Base-by-base conservation (phyloP, 1,139 yeast species). In the Pneumocystis canis region DNA sequence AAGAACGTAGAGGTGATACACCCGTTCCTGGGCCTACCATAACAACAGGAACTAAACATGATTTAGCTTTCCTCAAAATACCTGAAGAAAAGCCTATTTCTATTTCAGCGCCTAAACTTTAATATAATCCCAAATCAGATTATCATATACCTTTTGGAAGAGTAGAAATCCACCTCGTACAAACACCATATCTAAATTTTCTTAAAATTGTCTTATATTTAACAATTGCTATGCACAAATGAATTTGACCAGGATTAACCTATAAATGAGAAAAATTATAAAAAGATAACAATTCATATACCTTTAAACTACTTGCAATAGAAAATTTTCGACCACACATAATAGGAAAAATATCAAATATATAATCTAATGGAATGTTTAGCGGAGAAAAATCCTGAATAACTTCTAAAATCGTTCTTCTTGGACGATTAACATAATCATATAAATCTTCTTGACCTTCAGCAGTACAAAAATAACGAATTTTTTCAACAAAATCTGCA, bases 21-120 rank as follows among this genome's bases (percentile, higher is more conserved):
- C 98, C 98, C 6, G 98, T 92, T 67, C 98, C 98, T 59, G 98
- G 97, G 53, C 98, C 98, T 72, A 92, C 80, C 84, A 90, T 81
- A n/a, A 70, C 56, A 5, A 69, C 60, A 7, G 72, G 71, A 7
- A 31, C 60, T 5, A 40, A 53, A 11, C 56, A 11, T 1, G 64
- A 58, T 18, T 69, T 69, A 20, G 63, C 57, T 58, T 61, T 63
- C 40, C 69, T 65, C 35, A 74, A 66, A 14, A 69, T 65, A 37
- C 73, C 82, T 57, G 76, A 75, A 63, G 82, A 82, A 2, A 88
- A 67, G 7, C 84, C 79, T 65, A 83, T 84, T 1, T 82, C 75
- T 1, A 90, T 70, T 6, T 73, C 41, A 20, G 14, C 11, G 30
- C 59, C 59, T 57, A 30, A 25, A 30, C 16, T 9, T 47, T 25